Base-by-base conservation (phyloP, 805 yeast genomes). In the Cyberlindnera maritima region DNA sequence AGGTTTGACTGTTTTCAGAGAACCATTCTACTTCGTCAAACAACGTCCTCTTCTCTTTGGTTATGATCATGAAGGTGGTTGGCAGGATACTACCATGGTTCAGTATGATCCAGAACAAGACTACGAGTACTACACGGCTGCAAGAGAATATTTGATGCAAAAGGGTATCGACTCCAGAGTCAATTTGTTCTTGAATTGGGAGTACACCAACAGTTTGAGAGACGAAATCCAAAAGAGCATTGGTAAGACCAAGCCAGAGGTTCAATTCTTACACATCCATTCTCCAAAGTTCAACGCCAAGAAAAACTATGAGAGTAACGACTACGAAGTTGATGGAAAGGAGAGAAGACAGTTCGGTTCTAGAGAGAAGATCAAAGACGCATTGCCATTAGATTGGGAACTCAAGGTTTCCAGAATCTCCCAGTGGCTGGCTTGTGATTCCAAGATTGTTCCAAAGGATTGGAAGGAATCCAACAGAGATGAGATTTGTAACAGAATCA, bases 71-170 rank as follows among this genome's bases (percentile, higher is more conserved):
- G 44, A 11, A 3, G 46, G 32, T 18, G 63, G 60, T 1, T 59
- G 57, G 56, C 63, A 59, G 43, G 64, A 60, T 46, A 60, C 64
- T 4, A 60, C 64, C 0, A 60, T 60, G 64, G 55, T 60, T 33
- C 64, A 60, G 41, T 60, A 38, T 23, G 61, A 60, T 33, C 64
- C 64, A n/a, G 59, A 48, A 19, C 55, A 50, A 43, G 64, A 60
- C 42, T 60, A 43, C 39, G 54, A 55, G 19, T 59, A 57, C 42
- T 57, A 50, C 43, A 28, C 41, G 6, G 55, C 56, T 12, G 61
- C 55, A 1, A 53, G 41, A 18, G 47, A 56, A 2, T 60, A 53
- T 25, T 14, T 60, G 39, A 43, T 53, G 6, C 37, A 43, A 9
- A 41, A 55, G 28, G 54, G 53, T 14, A 41, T 59, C 20, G 64